These are phyloP conservation scores for Orbilia ellipsospora DNA, from an alignment of 2,329 filamentous ascomycete genomes.

Conservation along the genomic window DNA sequence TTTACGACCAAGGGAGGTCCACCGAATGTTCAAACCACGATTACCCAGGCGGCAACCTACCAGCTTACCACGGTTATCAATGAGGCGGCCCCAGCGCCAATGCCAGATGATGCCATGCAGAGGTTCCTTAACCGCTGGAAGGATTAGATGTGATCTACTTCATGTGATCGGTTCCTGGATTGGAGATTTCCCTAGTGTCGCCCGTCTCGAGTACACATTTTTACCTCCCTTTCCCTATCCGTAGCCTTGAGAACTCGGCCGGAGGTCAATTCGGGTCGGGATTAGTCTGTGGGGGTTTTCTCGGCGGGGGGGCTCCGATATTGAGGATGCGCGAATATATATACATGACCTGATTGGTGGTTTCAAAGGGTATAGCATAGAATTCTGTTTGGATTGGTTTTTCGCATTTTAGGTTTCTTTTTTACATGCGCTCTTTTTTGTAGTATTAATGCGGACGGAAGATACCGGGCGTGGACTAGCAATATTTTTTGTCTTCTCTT, in stretches of 20 bases:
- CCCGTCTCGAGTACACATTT: too few species aligned
- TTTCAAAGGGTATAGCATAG: not conserved
- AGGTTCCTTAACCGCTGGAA: conserved; percentile 63
- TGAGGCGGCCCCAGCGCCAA: conserved; percentile 59
- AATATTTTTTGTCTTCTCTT: conserved; percentile 6
- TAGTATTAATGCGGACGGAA: conserved; percentile 6
- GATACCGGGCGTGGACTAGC: conserved; percentile 11
- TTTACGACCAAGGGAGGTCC: conserved; percentile 60
- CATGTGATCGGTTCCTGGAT: not conserved
- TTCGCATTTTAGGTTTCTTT: conserved; percentile 1
- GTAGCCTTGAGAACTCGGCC: not conserved
- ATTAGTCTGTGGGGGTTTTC: not conserved
- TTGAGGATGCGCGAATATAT: conserved; percentile 10
- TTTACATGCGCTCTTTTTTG: conserved; percentile 6
- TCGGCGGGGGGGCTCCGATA: not conserved
- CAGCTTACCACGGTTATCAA: conserved; percentile 61
- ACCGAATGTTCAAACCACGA: conserved; percentile 61
- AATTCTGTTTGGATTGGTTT: not conserved
- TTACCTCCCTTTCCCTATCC: too few species aligned
- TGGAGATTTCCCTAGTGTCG: too few species aligned
- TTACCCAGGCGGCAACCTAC: conserved; percentile 61
- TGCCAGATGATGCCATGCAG: conserved; percentile 61
- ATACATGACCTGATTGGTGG: too few species aligned
- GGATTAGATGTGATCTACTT: conserved; percentile 58
- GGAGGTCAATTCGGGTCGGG: not conserved